Conservation (phyloP, 495 filamentous ascomycete genomes). For the Hypoxylon fragiforme region DNA sequence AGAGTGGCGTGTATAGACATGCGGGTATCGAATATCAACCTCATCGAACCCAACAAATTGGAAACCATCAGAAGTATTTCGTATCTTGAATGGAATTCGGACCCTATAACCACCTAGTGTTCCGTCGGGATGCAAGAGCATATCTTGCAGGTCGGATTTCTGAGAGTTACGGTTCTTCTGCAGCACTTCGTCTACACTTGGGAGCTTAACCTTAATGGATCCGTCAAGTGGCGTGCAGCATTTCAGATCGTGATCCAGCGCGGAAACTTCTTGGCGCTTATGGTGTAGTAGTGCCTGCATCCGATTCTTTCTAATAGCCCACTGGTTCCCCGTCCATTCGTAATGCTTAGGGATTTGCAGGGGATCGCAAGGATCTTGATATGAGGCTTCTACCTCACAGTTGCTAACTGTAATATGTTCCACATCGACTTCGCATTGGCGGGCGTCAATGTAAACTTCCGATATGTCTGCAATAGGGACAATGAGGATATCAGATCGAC, state of each 20-base stretch:
- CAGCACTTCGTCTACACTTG: conserved; percentile 38
- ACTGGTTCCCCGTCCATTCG: conserved; percentile 68
- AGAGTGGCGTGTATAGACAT: conserved; percentile 85
- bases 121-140: conserved; percentile 32
- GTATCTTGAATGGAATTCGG: conserved; percentile 74
- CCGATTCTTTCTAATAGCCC: conserved; percentile 69
- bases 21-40: conserved; percentile 79
- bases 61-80: conserved; percentile 77
- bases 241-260: conserved; percentile 41
- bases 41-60: conserved; percentile 86
- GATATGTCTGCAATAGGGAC: conserved; percentile 67
- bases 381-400: conserved; percentile 57
- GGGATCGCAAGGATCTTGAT: conserved; percentile 72
- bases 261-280: conserved; percentile 46
- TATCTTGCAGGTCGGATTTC: conserved; percentile 36
- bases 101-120: conserved; percentile 44
- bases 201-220: conserved; percentile 46
- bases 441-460: conserved; percentile 77
- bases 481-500: conserved; percentile 78
- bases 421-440: conserved; percentile 75
- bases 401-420: conserved; percentile 70
- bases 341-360: conserved; percentile 62
- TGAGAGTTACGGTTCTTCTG: conserved; percentile 40
- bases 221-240: conserved; percentile 48
- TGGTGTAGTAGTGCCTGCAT: conserved; percentile 65